These are phyloP conservation scores for Claviceps cyperi DNA, from an alignment of 2,329 filamentous ascomycete species.

Conservation along the genomic window DNA sequence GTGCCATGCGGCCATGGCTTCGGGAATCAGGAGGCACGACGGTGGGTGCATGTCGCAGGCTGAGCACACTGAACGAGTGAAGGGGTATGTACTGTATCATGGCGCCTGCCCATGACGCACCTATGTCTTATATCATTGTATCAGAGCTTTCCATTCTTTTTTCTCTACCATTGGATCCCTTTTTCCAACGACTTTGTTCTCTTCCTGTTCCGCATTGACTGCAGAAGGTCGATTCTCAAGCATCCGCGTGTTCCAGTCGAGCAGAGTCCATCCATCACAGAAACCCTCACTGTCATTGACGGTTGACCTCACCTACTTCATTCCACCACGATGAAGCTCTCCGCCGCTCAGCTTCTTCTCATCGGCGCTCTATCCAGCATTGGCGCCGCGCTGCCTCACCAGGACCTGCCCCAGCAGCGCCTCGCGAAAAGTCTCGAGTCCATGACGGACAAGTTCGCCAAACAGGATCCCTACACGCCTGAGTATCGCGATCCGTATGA, in stretches of 20 bases:
- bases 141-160: neutral
- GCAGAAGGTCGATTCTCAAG: no score
- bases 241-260: no score
- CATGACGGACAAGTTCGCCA: slow-evolving; percentile 28
- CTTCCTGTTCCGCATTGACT: neutral
- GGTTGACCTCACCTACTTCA: neutral
- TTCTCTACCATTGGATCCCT: neutral
- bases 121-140: neutral
- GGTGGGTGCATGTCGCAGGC: neutral
- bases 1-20: neutral
- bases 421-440: slow-evolving; percentile 35
- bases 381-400: slow-evolving; percentile 14
- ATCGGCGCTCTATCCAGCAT: slow-evolving; percentile 11
- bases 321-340: slow-evolving; percentile 13
- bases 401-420: slow-evolving; percentile 41
- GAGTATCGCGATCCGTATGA: slow-evolving; percentile 47
- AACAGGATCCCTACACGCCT: slow-evolving; percentile 41
- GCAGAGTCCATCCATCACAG: no score
- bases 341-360: slow-evolving; percentile 14
- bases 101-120: neutral
- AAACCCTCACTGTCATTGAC: neutral
- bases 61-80: neutral
- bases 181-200: neutral
- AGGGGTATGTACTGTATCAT: neutral
- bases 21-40: neutral